phyloP scores from a whole-genome alignment of 2,329 filamentous ascomycete genomes.

The Nigrospora sphaerica region DNA sequence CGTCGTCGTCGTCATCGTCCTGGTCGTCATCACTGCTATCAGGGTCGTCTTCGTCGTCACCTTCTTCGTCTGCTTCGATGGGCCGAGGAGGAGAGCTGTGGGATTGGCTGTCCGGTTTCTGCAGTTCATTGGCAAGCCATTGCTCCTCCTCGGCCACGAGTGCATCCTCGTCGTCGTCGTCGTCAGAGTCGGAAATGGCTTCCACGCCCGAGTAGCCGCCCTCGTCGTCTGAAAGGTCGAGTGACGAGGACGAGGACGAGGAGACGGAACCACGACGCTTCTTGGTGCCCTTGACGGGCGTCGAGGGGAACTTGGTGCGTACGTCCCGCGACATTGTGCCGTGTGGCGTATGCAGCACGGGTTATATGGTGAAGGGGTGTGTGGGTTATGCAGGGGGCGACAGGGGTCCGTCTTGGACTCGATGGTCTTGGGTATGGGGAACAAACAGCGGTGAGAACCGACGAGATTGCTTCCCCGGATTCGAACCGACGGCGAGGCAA shows the following conservation, averaged over 20 bases:
- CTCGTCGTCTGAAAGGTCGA: constrained; percentile 59
- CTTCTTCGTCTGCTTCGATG: constrained; percentile 30
- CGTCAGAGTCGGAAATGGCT: constrained; percentile 68
- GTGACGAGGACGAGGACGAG: constrained; percentile 48
- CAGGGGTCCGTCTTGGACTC: constrained; percentile 12
- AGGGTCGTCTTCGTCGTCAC: constrained; percentile 31
- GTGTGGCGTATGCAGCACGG: constrained; percentile 14
- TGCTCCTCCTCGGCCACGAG: constrained; percentile 71
- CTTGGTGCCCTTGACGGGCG: constrained; percentile 32
- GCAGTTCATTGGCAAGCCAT: constrained; percentile 47
- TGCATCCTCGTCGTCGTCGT: constrained; percentile 74
- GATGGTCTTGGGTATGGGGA: constrained; percentile 10
- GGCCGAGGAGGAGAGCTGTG: constrained; percentile 44
- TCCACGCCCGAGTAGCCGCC: constrained; percentile 71
- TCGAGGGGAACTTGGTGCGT: constrained; percentile 36
- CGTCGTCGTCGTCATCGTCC: constrained; percentile 30
- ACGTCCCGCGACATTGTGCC: constrained; percentile 46
- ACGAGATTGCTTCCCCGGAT: no score
- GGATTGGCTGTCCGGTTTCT: constrained; percentile 25
- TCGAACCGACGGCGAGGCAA: no score
- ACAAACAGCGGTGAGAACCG: constrained; percentile 28
- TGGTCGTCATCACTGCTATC: constrained; percentile 29
- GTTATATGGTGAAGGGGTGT: constrained; percentile 9
- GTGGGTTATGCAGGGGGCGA: constrained; percentile 15
- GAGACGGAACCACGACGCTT: constrained; percentile 44